Evolutionary conservation across 2,329 filamentous ascomycete species (phyloP), one percentile per base, ranked within the genome.

Genomic region (Sclerotinia glacialis): DNA sequence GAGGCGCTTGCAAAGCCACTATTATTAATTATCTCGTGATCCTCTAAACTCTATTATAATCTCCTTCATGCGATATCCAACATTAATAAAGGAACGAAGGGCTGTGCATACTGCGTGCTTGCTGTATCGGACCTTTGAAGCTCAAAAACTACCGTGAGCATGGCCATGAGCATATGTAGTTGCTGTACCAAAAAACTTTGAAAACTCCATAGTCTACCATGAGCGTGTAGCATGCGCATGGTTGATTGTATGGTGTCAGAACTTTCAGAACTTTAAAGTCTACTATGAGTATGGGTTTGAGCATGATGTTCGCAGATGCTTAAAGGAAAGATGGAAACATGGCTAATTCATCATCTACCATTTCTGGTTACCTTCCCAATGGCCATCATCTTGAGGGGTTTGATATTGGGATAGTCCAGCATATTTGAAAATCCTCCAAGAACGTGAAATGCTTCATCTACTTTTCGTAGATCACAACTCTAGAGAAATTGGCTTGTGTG

Each of bases 1-100:
- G 56, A 23, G 26, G 56, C 42, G 42, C 28, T 31, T 47, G 56
- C 42, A 7, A 31, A 59, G 42, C 56, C 56, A 59, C 42, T 47
- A 34, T 47, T 34, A 23, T 47, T 34, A 23, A 14, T 40, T 40
- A 23, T 47, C 42, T 59, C 42, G 21, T 47, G 56, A 34, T 47
- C 37, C 26, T 44, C 34, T 34, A 11, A 60, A 47, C 26, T 60
- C 56, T 47, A 60, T 11, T 12, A 28, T 37, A 44, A 6, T 56
- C 34, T 26, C 34, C n/a, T 56, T 56, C 18, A 56, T 56, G 53
- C 53, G 34, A 14, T 55, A 7, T 34, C 5, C 3, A 12, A n/a
- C 5, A 54, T n/a, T 5, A 23, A 26, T 5, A 2, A 26, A 12
- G 21, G 46, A 34, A 34, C n/a, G 12, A n/a, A 34, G 16, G 56